A percentile compares a stretch with the other conserved stretches of the same genome.
Conservation (phyloP, 306 rosid species). For the Neltuma alba region DNA sequence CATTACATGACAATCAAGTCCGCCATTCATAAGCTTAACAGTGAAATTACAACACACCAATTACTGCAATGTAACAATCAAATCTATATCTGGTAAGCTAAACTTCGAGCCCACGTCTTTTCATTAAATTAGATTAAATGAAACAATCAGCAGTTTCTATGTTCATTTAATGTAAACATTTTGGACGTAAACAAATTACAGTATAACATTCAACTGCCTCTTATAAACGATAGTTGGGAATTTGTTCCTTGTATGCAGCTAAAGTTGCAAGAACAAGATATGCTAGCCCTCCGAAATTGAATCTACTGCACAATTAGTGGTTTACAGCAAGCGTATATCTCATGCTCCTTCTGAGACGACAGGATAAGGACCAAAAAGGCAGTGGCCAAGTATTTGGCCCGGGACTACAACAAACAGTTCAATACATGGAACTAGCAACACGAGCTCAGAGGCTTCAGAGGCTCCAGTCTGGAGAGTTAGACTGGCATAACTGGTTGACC, state of each 20-base stretch:
- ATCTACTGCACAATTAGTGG: constrained; percentile 68
- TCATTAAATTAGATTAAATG: constrained; percentile 40
- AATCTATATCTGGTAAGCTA: constrained; percentile 39
- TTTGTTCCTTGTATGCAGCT: constrained; percentile 59
- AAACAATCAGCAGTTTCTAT: constrained; percentile 43
- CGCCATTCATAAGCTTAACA: constrained; percentile 37
- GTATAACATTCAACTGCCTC: constrained; percentile 51
- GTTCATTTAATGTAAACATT: constrained; percentile 55
- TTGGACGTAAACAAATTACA: constrained; percentile 56
- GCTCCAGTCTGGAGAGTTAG: background rate
- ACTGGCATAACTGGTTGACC: background rate
- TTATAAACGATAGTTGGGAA: constrained; percentile 36
- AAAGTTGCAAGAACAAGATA: constrained; percentile 69
- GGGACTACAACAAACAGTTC: background rate
- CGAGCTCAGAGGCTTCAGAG: background rate
- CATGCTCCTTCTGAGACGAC: constrained; percentile 64
- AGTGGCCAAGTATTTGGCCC: background rate
- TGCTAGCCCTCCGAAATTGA: constrained; percentile 71
- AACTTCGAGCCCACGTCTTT: constrained; percentile 34
- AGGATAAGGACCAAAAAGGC: constrained; percentile 54
- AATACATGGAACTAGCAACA: background rate
- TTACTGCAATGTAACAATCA: constrained; percentile 28
- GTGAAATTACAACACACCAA: constrained; percentile 30
- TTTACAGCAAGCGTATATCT: constrained; percentile 58
- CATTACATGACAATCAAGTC: constrained; percentile 32